phyloP scores from a whole-genome alignment of 805 yeast species.

The Hanseniaspora mollemarum region DNA sequence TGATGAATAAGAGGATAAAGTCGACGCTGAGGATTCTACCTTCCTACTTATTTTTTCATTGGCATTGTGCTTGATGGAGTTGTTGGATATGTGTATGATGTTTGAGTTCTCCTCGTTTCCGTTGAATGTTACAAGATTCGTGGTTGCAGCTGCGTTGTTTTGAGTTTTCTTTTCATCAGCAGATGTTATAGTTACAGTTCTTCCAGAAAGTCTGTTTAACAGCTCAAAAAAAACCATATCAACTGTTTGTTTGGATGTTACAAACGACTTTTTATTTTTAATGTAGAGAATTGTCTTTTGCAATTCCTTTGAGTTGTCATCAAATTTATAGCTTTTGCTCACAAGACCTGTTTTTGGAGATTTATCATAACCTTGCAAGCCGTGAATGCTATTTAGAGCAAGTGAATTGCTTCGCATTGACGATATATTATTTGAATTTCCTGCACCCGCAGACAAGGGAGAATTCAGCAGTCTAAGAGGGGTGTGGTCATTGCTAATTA shows the following conservation, averaged over 20 bases:
- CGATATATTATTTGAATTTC: neutral
- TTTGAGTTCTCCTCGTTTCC: constrained; percentile 8
- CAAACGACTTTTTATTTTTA: constrained; percentile 10
- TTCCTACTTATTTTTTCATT: neutral
- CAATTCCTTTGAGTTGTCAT: constrained; percentile 8
- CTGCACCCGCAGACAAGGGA: neutral
- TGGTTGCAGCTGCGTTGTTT: neutral
- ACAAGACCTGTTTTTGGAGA: neutral
- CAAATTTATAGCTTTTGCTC: constrained; percentile 7
- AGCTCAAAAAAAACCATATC: constrained; percentile 12
- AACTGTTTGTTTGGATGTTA: constrained; percentile 1
- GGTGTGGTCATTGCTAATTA: neutral
- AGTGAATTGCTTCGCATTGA: neutral
- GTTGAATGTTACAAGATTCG: constrained; percentile 4
- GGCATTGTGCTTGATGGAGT: neutral
- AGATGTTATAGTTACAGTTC: neutral
- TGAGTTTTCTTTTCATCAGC: neutral
- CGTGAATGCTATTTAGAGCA: neutral
- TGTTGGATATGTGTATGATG: constrained; percentile 10
- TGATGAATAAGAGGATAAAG: neutral
- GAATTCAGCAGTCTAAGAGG: neutral
- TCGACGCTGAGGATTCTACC: neutral
- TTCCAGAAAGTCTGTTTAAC: neutral
- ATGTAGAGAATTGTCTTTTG: constrained; percentile 11
- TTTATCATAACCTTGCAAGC: too few relatives aligned